Base-by-base conservation (phyloP, 495 filamentous ascomycete genomes). In the Daldinia grandis region DNA sequence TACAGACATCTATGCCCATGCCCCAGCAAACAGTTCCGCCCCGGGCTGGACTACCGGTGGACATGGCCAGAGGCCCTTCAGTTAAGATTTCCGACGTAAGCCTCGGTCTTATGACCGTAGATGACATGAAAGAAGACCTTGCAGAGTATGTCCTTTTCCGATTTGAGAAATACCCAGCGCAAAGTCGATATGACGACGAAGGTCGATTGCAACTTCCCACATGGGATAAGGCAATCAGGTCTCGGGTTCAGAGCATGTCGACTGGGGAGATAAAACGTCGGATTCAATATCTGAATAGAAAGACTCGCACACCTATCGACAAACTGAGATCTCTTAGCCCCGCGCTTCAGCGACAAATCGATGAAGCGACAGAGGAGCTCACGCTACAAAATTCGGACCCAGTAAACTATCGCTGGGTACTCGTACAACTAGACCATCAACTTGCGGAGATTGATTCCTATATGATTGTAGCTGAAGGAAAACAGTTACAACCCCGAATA, bases 361-460 rank as follows among this genome's bases (percentile, higher is more conserved):
- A 82, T 49, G 9, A 0, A 4, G 70, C 76, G 3, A 70, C 72
- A n/a, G 67, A 78, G 33, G 47, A 73, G 0, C 73, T 78, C 5
- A 30, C 65, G 1, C 44, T 30, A 7, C 5, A 28, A 10, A 66
- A 81, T 51, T 62, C 58, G 5, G 74, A 76, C 14, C 35, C 42
- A 2, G 30, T 38, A 2, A 72, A 71, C 3, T 81, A 66, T 49
- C 56, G 74, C 5, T 78, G 75, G 37, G 59, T 55, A 7, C 71
- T 82, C 1, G 78, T 64, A 5, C 81, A 82, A 64, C 58, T 82
- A 21, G 76, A 81, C 19, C 73, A 77, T 24, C 68, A 76, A 58
- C 60, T 78, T 15, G 70, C 70, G 24, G 59, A 58, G 38, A 57
- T 71, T 47, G 50, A 56, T 8, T 47, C 33, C 6, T 60, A 56